Evolutionary conservation across 768 basidiomycete species (phyloP).

Genomic region (Leccinum aurantiacum): DNA sequence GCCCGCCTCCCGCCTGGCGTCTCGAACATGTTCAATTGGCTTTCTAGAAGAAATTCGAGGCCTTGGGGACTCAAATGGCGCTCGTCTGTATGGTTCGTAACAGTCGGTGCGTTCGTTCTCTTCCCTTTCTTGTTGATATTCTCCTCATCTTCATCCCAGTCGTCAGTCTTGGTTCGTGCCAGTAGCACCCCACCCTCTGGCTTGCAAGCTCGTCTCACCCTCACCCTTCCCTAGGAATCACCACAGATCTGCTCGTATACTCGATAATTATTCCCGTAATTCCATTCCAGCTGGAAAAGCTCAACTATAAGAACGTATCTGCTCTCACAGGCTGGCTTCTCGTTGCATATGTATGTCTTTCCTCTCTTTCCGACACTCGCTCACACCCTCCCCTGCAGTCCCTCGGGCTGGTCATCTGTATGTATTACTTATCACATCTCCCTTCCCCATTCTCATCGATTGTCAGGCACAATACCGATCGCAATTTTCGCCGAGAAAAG

Average conservation of each 20-base stretch:
- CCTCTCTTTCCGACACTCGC: background rate
- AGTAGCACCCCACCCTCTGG: background rate
- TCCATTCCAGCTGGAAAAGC: slow-evolving; percentile 57
- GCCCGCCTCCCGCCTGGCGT: background rate
- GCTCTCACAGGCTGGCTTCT: slow-evolving; percentile 59
- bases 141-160: slow-evolving; percentile 29
- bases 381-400: slow-evolving; percentile 39
- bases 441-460: slow-evolving; percentile 1
- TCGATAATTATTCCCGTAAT: slow-evolving; percentile 63
- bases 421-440: slow-evolving; percentile 14
- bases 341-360: slow-evolving; percentile 51
- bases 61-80: slow-evolving; percentile 57
- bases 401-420: slow-evolving; percentile 54
- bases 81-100: slow-evolving; percentile 56
- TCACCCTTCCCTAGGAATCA: slow-evolving; percentile 30
- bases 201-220: background rate
- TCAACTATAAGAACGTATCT: slow-evolving; percentile 48
- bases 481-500: slow-evolving; percentile 56
- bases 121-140: background rate
- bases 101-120: slow-evolving; percentile 36
- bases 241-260: slow-evolving; percentile 58
- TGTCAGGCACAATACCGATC: slow-evolving; percentile 54
- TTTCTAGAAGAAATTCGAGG: background rate
- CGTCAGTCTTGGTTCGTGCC: slow-evolving; percentile 50
- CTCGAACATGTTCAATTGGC: background rate